A percentile compares a stretch with the other conserved stretches of the same genome.
phyloP scores from a whole-genome alignment of 805 yeast species.

The Saccharomycopsis fibuligera region DNA sequence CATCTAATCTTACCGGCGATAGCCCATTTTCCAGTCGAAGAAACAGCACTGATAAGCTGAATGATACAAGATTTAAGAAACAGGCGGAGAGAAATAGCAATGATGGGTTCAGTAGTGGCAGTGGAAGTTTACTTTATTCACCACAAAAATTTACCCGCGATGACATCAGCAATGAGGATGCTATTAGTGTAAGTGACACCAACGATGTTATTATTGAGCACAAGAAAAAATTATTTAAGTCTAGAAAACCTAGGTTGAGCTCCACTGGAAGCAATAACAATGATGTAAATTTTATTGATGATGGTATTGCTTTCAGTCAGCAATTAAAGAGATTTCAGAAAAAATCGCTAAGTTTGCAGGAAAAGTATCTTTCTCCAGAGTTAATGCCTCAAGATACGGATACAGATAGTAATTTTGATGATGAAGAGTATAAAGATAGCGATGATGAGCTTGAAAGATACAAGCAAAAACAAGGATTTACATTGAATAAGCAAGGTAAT shows the following conservation, averaged over 20 bases:
- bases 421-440: conserved; percentile 2
- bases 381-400: not conserved
- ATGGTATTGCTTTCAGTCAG: not conserved
- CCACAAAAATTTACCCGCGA: too few relatives aligned
- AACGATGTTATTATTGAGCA: too few relatives aligned
- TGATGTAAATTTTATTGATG: not conserved
- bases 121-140: too few relatives aligned
- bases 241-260: too few relatives aligned
- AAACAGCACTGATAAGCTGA: not conserved
- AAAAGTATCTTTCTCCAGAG: not conserved
- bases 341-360: not conserved
- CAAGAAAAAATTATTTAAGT: not conserved
- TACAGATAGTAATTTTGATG: not conserved
- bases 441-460: conserved; percentile 8
- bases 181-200: not conserved
- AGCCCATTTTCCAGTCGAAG: not conserved
- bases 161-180: conserved; percentile 3
- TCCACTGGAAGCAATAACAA: not conserved
- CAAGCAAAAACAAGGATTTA: not conserved
- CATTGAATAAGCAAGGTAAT: not conserved
- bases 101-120: not conserved
- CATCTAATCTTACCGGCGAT: not conserved
- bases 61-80: not conserved
- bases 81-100: not conserved
- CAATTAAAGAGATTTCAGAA: not conserved